These are phyloP conservation scores for Mentha longifolia DNA, from an alignment of 257 asterid genomes.

Conservation along the genomic window DNA sequence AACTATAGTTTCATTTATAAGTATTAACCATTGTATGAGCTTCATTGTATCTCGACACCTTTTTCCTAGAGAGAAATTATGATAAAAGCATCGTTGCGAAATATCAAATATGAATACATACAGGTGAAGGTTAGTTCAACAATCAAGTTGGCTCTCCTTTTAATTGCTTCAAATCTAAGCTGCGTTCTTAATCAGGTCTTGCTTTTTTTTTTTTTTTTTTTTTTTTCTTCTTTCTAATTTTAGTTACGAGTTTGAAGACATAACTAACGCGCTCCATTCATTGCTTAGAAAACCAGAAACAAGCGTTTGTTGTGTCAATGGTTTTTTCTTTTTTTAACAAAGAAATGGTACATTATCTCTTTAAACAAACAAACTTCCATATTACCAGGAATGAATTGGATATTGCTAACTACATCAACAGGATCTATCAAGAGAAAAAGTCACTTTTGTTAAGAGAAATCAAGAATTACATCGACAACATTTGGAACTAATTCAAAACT, in stretches of 20 bases:
- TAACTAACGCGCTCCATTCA: no score
- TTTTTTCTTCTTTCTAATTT: no score
- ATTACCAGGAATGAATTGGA: neutral
- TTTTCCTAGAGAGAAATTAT: slow-evolving; percentile 49
- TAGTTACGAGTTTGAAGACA: no score
- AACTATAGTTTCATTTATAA: slow-evolving; percentile 51
- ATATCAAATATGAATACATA: neutral
- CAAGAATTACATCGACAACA: neutral
- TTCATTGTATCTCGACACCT: slow-evolving; percentile 38
- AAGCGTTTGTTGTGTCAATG: no score
- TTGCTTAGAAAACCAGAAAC: no score
- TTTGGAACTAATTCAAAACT: neutral
- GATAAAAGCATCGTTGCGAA: neutral
- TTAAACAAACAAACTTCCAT: neutral
- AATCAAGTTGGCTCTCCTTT: neutral
- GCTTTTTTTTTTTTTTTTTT: no score
- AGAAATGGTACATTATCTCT: neutral
- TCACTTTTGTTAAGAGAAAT: no score
- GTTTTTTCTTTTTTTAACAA: no score
- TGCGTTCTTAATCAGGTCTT: neutral
- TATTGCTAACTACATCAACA: neutral
- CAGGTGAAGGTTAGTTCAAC: neutral
- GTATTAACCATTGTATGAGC: slow-evolving; percentile 37
- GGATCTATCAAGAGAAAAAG: neutral
- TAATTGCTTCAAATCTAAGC: neutral